Evolutionary conservation across 805 yeast species (phyloP).

Genomic region (Yamadazyma akitaensis): DNA sequence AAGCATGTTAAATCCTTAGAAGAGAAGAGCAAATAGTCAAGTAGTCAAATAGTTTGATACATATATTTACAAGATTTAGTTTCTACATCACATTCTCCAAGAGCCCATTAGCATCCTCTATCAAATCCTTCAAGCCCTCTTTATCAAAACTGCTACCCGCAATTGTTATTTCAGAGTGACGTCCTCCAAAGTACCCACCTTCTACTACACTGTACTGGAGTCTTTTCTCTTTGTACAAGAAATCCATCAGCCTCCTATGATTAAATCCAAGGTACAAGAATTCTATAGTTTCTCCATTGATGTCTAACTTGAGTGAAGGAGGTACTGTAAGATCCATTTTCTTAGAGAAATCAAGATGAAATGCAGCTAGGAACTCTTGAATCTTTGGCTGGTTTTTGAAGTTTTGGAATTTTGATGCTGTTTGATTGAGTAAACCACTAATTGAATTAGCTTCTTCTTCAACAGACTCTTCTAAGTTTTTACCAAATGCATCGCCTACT

Average conservation of each 20-base stretch:
- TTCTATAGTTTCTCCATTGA: constrained; percentile 36
- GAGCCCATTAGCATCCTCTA: constrained; percentile 19
- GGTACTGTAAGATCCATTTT: constrained; percentile 32
- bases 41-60: neutral
- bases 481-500: constrained; percentile 29
- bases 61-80: neutral
- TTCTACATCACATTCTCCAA: neutral
- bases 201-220: constrained; percentile 48
- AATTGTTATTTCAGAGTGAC: constrained; percentile 47
- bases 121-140: constrained; percentile 21
- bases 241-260: constrained; percentile 45
- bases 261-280: constrained; percentile 44
- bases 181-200: constrained; percentile 59
- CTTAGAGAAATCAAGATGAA: constrained; percentile 42
- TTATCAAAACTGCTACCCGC: constrained; percentile 32
- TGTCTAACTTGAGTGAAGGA: constrained; percentile 33
- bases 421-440: constrained; percentile 12
- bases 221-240: constrained; percentile 31
- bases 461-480: constrained; percentile 4
- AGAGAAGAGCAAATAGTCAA: constrained; percentile 18
- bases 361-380: constrained; percentile 33
- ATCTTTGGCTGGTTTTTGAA: constrained; percentile 42
- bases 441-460: constrained; percentile 5
- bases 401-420: constrained; percentile 25
- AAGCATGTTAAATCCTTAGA: constrained; percentile 66